phyloP scores from a whole-genome alignment of 1,284 basidiomycete genomes.

The Cryptococcus floricola region DNA sequence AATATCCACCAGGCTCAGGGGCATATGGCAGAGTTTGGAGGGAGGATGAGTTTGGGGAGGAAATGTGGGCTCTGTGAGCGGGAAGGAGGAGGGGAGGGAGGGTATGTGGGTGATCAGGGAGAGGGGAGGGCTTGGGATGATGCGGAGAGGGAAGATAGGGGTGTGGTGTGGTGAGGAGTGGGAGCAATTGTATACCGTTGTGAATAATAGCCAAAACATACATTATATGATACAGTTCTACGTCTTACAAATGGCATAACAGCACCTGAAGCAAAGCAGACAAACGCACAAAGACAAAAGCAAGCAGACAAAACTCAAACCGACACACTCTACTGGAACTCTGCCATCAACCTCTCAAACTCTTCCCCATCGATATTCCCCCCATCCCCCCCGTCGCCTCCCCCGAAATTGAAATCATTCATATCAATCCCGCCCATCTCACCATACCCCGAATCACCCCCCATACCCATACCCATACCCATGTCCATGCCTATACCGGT shows the following conservation, averaged over 20 bases:
- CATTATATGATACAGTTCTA: background rate
- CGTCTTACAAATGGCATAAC: background rate
- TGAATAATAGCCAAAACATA: background rate
- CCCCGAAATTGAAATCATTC: slow-evolving; percentile 17
- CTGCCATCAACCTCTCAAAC: slow-evolving; percentile 20
- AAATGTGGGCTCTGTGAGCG: slow-evolving; percentile 37
- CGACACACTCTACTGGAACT: slow-evolving; percentile 4
- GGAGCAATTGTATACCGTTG: background rate
- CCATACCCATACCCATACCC: background rate
- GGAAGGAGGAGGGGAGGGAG: background rate
- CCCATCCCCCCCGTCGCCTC: slow-evolving; percentile 6
- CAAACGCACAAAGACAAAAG: background rate
- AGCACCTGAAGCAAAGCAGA: background rate
- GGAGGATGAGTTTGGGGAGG: slow-evolving; percentile 26
- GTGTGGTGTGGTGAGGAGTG: background rate
- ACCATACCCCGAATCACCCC: background rate
- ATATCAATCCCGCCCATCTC: slow-evolving; percentile 16
- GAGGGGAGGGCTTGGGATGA: too few species aligned
- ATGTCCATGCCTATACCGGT: background rate
- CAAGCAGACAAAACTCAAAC: background rate
- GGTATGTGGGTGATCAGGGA: background rate
- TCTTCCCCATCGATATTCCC: slow-evolving; percentile 12
- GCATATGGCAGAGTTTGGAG: slow-evolving; percentile 51
- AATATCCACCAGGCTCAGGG: slow-evolving; percentile 51
- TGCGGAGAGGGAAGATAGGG: too few species aligned